These are phyloP conservation scores for Pogostemon cablin DNA, from an alignment of 257 asterid genomes.

Conservation along the genomic window DNA sequence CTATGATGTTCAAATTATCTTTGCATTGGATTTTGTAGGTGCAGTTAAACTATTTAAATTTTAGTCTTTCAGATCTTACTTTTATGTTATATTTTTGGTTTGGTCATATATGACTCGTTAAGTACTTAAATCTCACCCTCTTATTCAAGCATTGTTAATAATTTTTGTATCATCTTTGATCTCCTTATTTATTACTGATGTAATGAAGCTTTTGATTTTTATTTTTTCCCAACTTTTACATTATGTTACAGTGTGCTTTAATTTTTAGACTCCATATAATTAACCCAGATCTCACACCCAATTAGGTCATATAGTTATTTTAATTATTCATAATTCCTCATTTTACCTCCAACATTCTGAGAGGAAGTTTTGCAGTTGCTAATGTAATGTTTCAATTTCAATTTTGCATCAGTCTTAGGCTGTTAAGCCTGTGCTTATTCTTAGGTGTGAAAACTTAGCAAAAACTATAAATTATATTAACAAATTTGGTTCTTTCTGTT, in stretches of 20 bases:
- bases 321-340: background rate
- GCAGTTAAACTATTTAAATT: background rate
- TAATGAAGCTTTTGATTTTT: background rate
- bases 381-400: background rate
- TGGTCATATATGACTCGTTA: slow-evolving; percentile 14
- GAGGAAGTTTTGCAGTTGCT: slow-evolving; percentile 1
- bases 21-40: slow-evolving; percentile 3
- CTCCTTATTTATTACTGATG: slow-evolving; percentile 8
- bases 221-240: background rate
- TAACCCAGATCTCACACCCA: background rate
- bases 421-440: background rate
- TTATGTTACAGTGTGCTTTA: background rate
- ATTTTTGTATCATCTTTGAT: background rate
- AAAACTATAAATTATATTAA: no score
- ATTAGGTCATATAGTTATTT: background rate
- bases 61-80: slow-evolving; percentile 3
- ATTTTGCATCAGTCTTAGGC: no score
- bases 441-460: background rate
- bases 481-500: no score
- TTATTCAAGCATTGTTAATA: background rate
- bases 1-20: background rate
- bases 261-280: background rate
- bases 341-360: slow-evolving; percentile 4
- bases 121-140: background rate
- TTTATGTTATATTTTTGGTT: slow-evolving; percentile 16